These are phyloP conservation scores for Warburgia ugandensis DNA, from an alignment of 164 flowering plant genomes.

Conservation along the genomic window DNA sequence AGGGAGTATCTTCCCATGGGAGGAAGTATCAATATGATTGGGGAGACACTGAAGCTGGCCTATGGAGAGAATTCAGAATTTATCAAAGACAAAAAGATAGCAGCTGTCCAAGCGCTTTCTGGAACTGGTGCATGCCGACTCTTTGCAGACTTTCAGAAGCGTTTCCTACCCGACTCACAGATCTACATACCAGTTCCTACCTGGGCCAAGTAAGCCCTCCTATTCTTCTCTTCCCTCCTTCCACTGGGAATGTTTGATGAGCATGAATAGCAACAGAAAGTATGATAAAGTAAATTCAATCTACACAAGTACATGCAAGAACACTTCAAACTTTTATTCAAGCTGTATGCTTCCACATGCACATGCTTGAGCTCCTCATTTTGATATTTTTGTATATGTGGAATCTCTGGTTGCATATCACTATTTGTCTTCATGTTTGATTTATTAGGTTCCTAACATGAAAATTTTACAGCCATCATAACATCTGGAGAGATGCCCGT, in stretches of 20 bases:
- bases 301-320: too few species aligned
- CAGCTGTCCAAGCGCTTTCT: conserved; percentile 88
- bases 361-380: too few species aligned
- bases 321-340: too few species aligned
- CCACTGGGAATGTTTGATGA: too few species aligned
- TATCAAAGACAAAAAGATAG: conserved; percentile 74
- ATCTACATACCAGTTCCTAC: conserved; percentile 95
- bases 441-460: too few species aligned
- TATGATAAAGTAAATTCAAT: too few species aligned
- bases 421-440: too few species aligned
- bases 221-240: conserved; percentile 1
- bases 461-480: conserved; percentile 71
- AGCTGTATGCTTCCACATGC: too few species aligned
- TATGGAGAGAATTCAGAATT: conserved; percentile 86
- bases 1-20: conserved; percentile 99
- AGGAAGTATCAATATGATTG: conserved; percentile 79
- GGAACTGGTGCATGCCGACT: conserved; percentile 98
- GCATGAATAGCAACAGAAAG: too few species aligned
- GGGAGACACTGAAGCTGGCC: conserved; percentile 84
- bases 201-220: conserved; percentile 75
- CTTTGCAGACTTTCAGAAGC: conserved; percentile 93
- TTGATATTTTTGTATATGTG: too few species aligned
- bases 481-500: conserved; percentile 96
- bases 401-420: too few species aligned
- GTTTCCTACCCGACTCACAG: conserved; percentile 81